phyloP scores from a whole-genome alignment of 805 yeast genomes.

The Wickerhamiella kazuoi region DNA sequence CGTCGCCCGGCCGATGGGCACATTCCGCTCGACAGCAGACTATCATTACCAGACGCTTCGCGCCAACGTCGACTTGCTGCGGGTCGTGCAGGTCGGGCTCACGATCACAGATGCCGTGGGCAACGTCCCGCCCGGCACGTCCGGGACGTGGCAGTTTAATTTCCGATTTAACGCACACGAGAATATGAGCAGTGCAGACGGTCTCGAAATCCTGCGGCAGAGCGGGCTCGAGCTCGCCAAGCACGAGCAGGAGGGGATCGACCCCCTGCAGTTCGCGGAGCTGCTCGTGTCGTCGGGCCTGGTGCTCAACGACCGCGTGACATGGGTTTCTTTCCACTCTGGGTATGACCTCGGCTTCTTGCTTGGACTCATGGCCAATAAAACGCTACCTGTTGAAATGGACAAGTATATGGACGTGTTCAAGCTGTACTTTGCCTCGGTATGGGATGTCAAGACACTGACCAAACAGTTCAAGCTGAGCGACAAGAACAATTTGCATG shows the following conservation, averaged over 20 bases:
- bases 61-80: slow-evolving; percentile 72
- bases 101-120: slow-evolving; percentile 56
- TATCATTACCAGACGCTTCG: slow-evolving; percentile 93
- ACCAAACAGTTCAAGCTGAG: slow-evolving; percentile 22
- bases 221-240: slow-evolving; percentile 68
- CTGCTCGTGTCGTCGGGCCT: slow-evolving; percentile 72
- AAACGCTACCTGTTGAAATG: slow-evolving; percentile 62
- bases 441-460: slow-evolving; percentile 57
- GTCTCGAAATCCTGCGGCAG: slow-evolving; percentile 58
- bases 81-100: slow-evolving; percentile 72
- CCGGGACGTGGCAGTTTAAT: slow-evolving; percentile 93
- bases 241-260: slow-evolving; percentile 63
- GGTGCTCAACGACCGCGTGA: slow-evolving; percentile 47
- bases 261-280: slow-evolving; percentile 65
- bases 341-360: slow-evolving; percentile 93
- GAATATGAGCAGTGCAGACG: slow-evolving; percentile 80
- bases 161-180: slow-evolving; percentile 55
- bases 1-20: slow-evolving; percentile 88
- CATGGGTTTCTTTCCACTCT: slow-evolving; percentile 84
- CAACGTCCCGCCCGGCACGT: slow-evolving; percentile 44
- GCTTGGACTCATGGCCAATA: slow-evolving; percentile 55
- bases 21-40: slow-evolving; percentile 73
- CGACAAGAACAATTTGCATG: slow-evolving; percentile 21
- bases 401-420: slow-evolving; percentile 61
- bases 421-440: slow-evolving; percentile 55